Conservation (phyloP, 768 basidiomycete genomes). For the Phlebiopsis gigantea region DNA sequence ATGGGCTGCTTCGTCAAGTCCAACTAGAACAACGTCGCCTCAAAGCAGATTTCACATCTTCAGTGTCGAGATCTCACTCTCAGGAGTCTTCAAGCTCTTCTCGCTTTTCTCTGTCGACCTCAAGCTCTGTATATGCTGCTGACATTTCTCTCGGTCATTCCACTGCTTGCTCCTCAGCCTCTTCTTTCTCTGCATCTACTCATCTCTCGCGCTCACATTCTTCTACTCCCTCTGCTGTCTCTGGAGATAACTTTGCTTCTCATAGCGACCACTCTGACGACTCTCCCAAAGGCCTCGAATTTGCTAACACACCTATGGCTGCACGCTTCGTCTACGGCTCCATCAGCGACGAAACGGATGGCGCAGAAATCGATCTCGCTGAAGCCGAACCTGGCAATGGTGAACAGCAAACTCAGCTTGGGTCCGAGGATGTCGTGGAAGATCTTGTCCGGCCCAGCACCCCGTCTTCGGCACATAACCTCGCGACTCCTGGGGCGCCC, state of each 20-base stretch:
- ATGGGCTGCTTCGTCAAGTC: conserved; percentile 1
- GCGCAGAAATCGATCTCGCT: background rate
- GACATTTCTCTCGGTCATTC: conserved; percentile 2
- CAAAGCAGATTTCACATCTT: background rate
- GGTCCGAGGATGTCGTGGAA: background rate
- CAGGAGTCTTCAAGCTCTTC: background rate
- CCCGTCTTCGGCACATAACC: background rate
- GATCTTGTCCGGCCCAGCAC: background rate
- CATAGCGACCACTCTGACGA: background rate
- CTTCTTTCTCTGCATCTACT: background rate
- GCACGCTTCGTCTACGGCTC: background rate
- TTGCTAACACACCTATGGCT: background rate
- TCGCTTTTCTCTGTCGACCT: background rate
- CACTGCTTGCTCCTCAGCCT: background rate
- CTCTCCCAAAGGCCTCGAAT: background rate
- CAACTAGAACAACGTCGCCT: background rate
- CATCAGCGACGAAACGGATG: background rate
- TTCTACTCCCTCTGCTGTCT: background rate
- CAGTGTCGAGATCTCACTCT: background rate
- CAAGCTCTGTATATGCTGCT: conserved; percentile 3
- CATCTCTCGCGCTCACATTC: background rate
- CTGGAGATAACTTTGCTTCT: background rate
- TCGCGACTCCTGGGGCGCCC: conserved; percentile 2
- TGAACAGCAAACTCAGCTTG: background rate
- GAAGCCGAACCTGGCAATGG: background rate